A percentile compares a stretch with the other conserved stretches of the same genome.
These are phyloP conservation scores for Acanthamoeba quina DNA, from an alignment of 208 protist genomes.

Conservation along the genomic window DNA sequence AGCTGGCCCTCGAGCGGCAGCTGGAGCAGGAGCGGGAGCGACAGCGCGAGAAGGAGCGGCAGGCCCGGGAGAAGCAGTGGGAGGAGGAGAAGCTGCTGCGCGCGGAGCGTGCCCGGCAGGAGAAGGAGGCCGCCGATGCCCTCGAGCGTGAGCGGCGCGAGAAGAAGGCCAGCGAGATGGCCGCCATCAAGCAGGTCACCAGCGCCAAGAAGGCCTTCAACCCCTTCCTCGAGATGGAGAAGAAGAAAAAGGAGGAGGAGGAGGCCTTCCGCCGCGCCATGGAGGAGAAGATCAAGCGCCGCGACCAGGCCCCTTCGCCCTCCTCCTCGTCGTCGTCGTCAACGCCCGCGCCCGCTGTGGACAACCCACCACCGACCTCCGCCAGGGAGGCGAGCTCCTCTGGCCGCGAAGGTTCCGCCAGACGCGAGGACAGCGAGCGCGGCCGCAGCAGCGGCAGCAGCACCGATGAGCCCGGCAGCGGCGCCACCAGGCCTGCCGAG, in stretches of 20 bases:
- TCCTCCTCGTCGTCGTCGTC: background rate
- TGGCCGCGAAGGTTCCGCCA: background rate
- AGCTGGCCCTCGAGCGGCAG: background rate
- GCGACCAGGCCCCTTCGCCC: background rate
- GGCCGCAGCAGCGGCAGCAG: background rate
- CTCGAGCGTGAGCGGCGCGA: constrained; percentile 2
- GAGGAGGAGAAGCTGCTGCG: constrained; percentile 33
- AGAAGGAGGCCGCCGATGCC: constrained; percentile 46
- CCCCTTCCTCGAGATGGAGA: constrained; percentile 71
- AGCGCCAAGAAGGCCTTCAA: constrained; percentile 68
- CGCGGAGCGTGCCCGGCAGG: constrained; percentile 26
- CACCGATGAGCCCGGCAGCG: background rate
- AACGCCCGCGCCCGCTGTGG: background rate
- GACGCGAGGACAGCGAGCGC: background rate
- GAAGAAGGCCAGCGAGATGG: constrained; percentile 62
- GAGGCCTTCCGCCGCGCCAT: constrained; percentile 64
- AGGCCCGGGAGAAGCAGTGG: constrained; percentile 35
- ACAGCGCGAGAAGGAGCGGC: constrained; percentile 10
- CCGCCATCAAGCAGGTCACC: constrained; percentile 63
- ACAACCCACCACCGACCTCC: background rate
- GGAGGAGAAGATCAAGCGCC: constrained; percentile 38
- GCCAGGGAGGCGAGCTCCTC: background rate
- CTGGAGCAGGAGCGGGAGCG: constrained; percentile 17
- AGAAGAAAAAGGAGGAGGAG: constrained; percentile 73
- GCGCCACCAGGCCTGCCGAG: background rate